Conservation (phyloP, 257 asterid genomes). For the Solanum boliviense region DNA sequence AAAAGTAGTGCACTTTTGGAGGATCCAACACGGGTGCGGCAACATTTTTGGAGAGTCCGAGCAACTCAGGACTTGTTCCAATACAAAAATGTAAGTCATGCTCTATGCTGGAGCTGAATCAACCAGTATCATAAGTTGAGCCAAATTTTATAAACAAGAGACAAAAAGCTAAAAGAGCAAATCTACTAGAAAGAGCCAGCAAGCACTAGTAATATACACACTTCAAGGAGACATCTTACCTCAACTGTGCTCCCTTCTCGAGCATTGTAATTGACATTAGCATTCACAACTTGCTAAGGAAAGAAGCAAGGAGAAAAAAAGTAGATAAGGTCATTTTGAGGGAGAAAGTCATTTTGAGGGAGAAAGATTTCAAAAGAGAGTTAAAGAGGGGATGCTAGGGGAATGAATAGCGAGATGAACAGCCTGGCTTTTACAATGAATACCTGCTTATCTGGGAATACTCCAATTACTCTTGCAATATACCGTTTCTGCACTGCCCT, state of each 20-base stretch:
- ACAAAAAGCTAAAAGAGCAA: too few relatives aligned
- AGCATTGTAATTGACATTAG: constrained; percentile 54
- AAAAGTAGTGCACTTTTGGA: too few relatives aligned
- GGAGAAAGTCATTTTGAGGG: background rate
- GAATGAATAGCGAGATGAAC: background rate
- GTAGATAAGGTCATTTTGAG: background rate
- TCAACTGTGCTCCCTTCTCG: constrained; percentile 39
- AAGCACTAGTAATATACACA: too few relatives aligned
- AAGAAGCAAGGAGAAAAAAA: background rate
- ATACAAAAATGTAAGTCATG: too few relatives aligned
- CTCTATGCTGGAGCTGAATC: too few relatives aligned
- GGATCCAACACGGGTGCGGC: too few relatives aligned
- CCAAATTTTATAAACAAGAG: too few relatives aligned
- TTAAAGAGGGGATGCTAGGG: background rate
- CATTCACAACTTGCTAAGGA: constrained; percentile 70
- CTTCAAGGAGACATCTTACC: too few relatives aligned
- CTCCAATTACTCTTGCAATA: constrained; percentile 77
- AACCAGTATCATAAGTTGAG: too few relatives aligned
- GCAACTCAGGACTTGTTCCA: too few relatives aligned
- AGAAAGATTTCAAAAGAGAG: background rate
- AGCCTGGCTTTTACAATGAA: background rate
- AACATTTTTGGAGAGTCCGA: too few relatives aligned
- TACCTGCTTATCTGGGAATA: constrained; percentile 89
- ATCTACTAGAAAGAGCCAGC: too few relatives aligned
- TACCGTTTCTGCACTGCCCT: constrained; percentile 80